Base-by-base conservation (phyloP, 371 early-diverging fungal species). In the Rhizopus stolonifer region DNA sequence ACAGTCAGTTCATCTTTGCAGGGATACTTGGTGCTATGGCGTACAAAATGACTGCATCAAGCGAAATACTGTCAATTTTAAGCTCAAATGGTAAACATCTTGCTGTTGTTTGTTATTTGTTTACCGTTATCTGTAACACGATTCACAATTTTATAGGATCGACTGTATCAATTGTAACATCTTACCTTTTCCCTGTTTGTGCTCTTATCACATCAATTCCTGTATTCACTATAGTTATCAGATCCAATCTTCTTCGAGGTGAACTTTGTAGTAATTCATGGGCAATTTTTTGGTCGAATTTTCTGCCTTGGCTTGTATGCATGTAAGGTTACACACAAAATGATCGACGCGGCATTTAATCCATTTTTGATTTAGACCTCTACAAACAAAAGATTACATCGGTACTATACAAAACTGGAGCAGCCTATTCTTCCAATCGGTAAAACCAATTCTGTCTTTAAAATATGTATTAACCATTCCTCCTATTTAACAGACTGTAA, bases 201-300 rank as follows among this genome's bases (percentile, higher is more conserved):
- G 86, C 85, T 24, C 80, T 92, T 7, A 70, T 89, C 34, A 84
- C 90, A 5, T 82, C 85, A 9, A 88, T 92, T 39, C 91, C 93
- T 2, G 86, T 89, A 24, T 84, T 80, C 53, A 82, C 85, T 19
- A 85, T 90, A 48, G 85, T 92, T 18, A 81, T 87, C 11, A 65
- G 85, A 15, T 72, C 76, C 29, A 92, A 92, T 58, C 63, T 92
- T 17, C 56, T 86, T 2, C 84, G 76, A 44, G 76, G 76, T 43
- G 56, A 64, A 21, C 60, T 75, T 11, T 75, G 76, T 46, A 84
- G 68, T 79, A 81, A 54, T 57, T 58, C 49, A 47, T 75, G 44
- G 73, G 86, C 81, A 25, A 61, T 73, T 9, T 54, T 83, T n/a
- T 71, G 82, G 62, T 77, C 86, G 9, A 83, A 79, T 46, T 62